A percentile compares a stretch with the other conserved stretches of the same genome.
Conservation (phyloP, 2,329 filamentous ascomycete species). For the Sporothrix globosa region DNA sequence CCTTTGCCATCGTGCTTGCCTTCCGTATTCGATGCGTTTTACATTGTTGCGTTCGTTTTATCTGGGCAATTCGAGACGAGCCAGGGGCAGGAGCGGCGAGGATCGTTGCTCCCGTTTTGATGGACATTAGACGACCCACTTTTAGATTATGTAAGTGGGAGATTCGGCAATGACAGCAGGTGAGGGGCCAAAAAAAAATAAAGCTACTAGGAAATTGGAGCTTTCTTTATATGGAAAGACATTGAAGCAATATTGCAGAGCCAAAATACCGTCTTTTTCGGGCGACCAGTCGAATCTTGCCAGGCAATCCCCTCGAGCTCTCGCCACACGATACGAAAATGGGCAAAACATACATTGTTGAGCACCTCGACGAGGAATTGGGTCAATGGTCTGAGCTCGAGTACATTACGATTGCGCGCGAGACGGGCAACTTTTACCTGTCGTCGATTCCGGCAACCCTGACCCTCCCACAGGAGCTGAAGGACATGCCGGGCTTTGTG, state of each 20-base stretch:
- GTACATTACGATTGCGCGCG: constrained; percentile 82
- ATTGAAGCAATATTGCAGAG: background rate
- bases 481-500: constrained; percentile 63
- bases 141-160: constrained; percentile 19
- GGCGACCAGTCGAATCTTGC: background rate
- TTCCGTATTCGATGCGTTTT: constrained; percentile 21
- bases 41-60: constrained; percentile 25
- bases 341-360: constrained; percentile 83
- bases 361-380: constrained; percentile 93
- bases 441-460: constrained; percentile 76
- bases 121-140: constrained; percentile 8
- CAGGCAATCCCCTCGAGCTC: background rate
- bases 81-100: constrained; percentile 12
- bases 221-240: too few species aligned
- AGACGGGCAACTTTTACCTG: constrained; percentile 79
- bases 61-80: constrained; percentile 27
- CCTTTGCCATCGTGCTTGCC: background rate
- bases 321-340: constrained; percentile 16
- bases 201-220: background rate
- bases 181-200: background rate
- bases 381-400: constrained; percentile 94
- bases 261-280: background rate
- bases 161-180: background rate
- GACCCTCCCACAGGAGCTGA: constrained; percentile 63
- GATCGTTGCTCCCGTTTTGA: constrained; percentile 5